Evolutionary conservation across 2,329 filamentous ascomycete species (phyloP).

Genomic region (Gnomoniopsis sp.): DNA sequence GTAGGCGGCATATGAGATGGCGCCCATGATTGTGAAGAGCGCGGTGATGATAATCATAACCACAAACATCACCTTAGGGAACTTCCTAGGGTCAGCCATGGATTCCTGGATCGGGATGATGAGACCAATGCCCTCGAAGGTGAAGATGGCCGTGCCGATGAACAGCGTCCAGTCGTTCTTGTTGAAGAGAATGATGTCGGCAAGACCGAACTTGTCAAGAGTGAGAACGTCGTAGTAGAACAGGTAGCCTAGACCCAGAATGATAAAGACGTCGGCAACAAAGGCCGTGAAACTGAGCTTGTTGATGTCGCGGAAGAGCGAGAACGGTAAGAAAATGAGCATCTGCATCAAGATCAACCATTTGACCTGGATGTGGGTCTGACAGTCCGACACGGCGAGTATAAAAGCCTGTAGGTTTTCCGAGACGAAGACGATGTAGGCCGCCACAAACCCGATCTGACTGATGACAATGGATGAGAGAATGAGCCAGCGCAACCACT

Average conservation of each 20-base stretch:
- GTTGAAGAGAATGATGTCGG: conserved; percentile 91
- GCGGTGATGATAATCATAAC: conserved; percentile 96
- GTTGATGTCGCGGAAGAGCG: conserved; percentile 91
- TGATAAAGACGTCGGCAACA: conserved; percentile 89
- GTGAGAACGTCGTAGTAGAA: conserved; percentile 95
- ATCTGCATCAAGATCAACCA: conserved; percentile 93
- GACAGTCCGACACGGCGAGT: conserved; percentile 84
- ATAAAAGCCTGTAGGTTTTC: conserved; percentile 96
- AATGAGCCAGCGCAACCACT: conserved; percentile 84
- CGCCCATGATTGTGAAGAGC: conserved; percentile 87
- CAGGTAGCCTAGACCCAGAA: conserved; percentile 86
- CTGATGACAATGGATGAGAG: conserved; percentile 90
- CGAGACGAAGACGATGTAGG: conserved; percentile 95
- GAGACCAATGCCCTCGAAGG: conserved; percentile 94
- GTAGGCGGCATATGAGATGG: conserved; percentile 92
- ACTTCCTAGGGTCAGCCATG: conserved; percentile 88
- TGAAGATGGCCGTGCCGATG: conserved; percentile 98
- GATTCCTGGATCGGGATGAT: conserved; percentile 98
- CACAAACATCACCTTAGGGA: conserved; percentile 79
- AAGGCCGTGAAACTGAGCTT: conserved; percentile 95
- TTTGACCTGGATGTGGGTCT: conserved; percentile 79
- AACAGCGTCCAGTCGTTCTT: conserved; percentile 91
- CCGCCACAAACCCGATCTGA: conserved; percentile 90
- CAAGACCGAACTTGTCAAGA: conserved; percentile 69
- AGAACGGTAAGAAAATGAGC: conserved; percentile 91